Evolutionary conservation across 208 protist genomes (phyloP).

Genomic region (Trypanosoma theileri): DNA sequence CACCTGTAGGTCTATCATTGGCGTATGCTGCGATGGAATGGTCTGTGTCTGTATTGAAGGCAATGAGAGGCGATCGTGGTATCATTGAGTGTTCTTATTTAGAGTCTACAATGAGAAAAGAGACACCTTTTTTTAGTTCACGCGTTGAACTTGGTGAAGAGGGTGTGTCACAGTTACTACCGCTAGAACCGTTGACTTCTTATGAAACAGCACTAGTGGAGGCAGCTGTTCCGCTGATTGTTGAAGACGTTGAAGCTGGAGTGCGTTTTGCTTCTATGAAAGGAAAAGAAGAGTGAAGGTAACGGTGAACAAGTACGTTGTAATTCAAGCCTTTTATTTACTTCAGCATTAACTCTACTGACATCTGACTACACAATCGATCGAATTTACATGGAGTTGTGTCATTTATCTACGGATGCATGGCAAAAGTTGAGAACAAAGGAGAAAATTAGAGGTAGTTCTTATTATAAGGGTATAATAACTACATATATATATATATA

Average conservation of each 20-base stretch:
- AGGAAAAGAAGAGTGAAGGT: not conserved
- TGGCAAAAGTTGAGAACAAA: no score
- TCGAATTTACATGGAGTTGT: no score
- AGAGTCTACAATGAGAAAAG: slow-evolving; percentile 64
- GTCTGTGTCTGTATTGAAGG: slow-evolving; percentile 67
- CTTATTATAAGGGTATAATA: no score
- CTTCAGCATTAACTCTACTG: no score
- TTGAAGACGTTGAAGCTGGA: slow-evolving; percentile 82
- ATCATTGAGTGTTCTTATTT: slow-evolving; percentile 83
- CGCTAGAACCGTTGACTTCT: slow-evolving; percentile 54
- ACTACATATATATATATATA: no score
- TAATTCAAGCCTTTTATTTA: not conserved
- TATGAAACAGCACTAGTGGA: slow-evolving; percentile 81
- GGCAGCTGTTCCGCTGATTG: slow-evolving; percentile 64
- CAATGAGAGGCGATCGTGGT: slow-evolving; percentile 67
- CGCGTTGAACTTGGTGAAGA: slow-evolving; percentile 80
- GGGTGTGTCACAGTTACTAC: slow-evolving; percentile 68
- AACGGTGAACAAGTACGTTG: not conserved
- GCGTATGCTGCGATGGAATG: slow-evolving; percentile 71
- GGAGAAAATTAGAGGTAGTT: no score
- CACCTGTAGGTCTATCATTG: slow-evolving; percentile 50
- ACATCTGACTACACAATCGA: no score
- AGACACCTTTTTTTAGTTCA: slow-evolving; percentile 83
- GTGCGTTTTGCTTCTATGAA: slow-evolving; percentile 15
- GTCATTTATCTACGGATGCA: no score